phyloP scores from a whole-genome alignment of 2,329 filamentous ascomycete species.

The Huntiella abstrusa region DNA sequence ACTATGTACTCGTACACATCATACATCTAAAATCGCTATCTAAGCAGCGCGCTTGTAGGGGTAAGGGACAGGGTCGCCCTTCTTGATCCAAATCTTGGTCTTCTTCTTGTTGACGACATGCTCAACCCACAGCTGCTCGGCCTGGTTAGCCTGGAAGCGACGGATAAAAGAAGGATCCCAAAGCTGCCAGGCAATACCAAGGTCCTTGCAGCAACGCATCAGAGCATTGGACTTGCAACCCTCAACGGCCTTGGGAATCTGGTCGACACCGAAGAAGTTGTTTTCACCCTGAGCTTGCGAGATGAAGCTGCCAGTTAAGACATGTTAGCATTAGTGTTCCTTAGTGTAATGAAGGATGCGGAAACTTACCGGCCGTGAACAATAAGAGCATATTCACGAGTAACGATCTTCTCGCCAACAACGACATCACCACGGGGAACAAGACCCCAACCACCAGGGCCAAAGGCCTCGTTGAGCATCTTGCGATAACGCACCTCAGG shows the following conservation, averaged over 20 bases:
- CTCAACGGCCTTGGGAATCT: conserved; percentile 84
- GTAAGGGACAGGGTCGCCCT: conserved; percentile 48
- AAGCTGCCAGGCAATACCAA: conserved; percentile 83
- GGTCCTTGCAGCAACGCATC: conserved; percentile 95
- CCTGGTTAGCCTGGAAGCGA: conserved; percentile 55
- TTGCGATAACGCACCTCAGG: conserved; percentile 96
- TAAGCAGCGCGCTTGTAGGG: conserved; percentile 29
- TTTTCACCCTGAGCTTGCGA: conserved; percentile 88
- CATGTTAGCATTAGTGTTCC: too few relatives aligned
- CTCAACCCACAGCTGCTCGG: conserved; percentile 76
- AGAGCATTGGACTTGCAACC: conserved; percentile 95
- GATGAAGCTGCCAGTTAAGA: conserved; percentile 45
- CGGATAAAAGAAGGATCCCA: conserved; percentile 91
- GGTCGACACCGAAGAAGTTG: conserved; percentile 76
- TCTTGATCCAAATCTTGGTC: conserved; percentile 70
- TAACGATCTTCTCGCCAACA: conserved; percentile 62
- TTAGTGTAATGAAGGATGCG: conserved; percentile 1
- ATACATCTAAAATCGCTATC: neutral
- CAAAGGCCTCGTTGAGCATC: conserved; percentile 79
- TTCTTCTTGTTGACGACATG: conserved; percentile 73
- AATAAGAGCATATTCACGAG: conserved; percentile 83
- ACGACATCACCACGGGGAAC: conserved; percentile 73
- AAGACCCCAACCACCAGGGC: conserved; percentile 87
- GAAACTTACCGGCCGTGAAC: conserved; percentile 60
- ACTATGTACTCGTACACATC: too few relatives aligned